Evolutionary conservation across 768 basidiomycete species (phyloP).

Genomic region (Boletus rubescentipes): DNA sequence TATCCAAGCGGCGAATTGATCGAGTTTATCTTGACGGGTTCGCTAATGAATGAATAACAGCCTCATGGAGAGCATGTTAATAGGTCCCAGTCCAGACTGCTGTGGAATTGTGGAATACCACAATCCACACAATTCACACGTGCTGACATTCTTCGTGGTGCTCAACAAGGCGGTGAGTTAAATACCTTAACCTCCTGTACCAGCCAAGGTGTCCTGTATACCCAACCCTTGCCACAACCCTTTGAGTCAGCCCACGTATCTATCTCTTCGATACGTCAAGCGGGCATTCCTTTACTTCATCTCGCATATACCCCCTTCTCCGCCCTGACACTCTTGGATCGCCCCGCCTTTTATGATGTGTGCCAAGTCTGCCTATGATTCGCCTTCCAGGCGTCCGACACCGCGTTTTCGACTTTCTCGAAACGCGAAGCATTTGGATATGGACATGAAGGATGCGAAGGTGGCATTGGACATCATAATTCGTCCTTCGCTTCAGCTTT

Average conservation of each 20-base stretch:
- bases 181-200: slow-evolving; percentile 17
- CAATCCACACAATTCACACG: slow-evolving; percentile 17
- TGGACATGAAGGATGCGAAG: slow-evolving; percentile 19
- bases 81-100: slow-evolving; percentile 15
- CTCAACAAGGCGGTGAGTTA: slow-evolving; percentile 19
- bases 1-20: slow-evolving; percentile 8
- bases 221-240: background rate
- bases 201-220: background rate
- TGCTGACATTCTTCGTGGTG: slow-evolving; percentile 8
- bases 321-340: background rate
- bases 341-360: slow-evolving; percentile 11
- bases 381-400: slow-evolving; percentile 5
- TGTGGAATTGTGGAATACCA: slow-evolving; percentile 22
- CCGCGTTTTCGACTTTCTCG: slow-evolving; percentile 14
- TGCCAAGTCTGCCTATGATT: slow-evolving; percentile 4
- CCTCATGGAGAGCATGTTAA: slow-evolving; percentile 18
- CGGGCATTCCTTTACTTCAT: background rate
- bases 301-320: background rate
- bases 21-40: slow-evolving; percentile 6
- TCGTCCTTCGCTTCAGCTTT: slow-evolving; percentile 23
- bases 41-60: slow-evolving; percentile 12
- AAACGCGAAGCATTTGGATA: slow-evolving; percentile 13
- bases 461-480: slow-evolving; percentile 21
- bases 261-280: slow-evolving; percentile 6
- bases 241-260: slow-evolving; percentile 1